A percentile compares a stretch with the other conserved stretches of the same genome.
Conservation (phyloP, 2,329 filamentous ascomycete species). For the Aspergillus hiratsukae region DNA sequence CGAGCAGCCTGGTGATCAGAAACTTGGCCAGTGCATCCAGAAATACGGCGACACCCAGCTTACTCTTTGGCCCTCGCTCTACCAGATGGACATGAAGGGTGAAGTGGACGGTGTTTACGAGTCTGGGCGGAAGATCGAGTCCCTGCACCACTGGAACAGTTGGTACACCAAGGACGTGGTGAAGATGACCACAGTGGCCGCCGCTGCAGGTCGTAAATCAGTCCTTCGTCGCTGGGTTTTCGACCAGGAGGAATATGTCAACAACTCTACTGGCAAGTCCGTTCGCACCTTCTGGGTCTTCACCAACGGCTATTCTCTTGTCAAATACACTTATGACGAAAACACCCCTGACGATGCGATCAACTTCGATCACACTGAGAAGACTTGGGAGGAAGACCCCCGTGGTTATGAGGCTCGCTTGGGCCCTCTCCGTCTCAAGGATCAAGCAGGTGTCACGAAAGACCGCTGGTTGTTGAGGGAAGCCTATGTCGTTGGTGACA, state of each 20-base stretch:
- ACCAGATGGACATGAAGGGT: constrained; percentile 43
- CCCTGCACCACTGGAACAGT: constrained; percentile 43
- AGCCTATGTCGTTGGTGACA: constrained; percentile 37
- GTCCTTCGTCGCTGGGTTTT: constrained; percentile 44
- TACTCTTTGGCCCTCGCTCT: constrained; percentile 40
- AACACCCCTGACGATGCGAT: constrained; percentile 36
- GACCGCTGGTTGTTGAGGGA: constrained; percentile 40
- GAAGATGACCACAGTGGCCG: constrained; percentile 40
- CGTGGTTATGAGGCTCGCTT: constrained; percentile 37
- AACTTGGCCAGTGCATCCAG: constrained; percentile 41
- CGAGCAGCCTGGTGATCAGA: constrained; percentile 42
- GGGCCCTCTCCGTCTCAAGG: constrained; percentile 36
- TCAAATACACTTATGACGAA: constrained; percentile 39
- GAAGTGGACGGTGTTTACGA: constrained; percentile 41
- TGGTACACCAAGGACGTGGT: constrained; percentile 44
- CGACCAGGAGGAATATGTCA: constrained; percentile 36
- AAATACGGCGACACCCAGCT: constrained; percentile 36
- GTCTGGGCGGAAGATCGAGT: constrained; percentile 41
- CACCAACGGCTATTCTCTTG: constrained; percentile 42
- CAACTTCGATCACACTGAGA: constrained; percentile 41
- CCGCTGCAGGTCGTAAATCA: constrained; percentile 38
- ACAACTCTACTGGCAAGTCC: constrained; percentile 31
- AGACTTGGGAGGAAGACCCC: constrained; percentile 43
- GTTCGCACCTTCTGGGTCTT: constrained; percentile 40
- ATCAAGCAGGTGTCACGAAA: constrained; percentile 37